Percentiles rank a stretch among this genome's conserved stretches.
These are phyloP conservation scores for Trichophyton rubrum DNA, from an alignment of 2,329 filamentous ascomycete genomes.

Conservation along the genomic window DNA sequence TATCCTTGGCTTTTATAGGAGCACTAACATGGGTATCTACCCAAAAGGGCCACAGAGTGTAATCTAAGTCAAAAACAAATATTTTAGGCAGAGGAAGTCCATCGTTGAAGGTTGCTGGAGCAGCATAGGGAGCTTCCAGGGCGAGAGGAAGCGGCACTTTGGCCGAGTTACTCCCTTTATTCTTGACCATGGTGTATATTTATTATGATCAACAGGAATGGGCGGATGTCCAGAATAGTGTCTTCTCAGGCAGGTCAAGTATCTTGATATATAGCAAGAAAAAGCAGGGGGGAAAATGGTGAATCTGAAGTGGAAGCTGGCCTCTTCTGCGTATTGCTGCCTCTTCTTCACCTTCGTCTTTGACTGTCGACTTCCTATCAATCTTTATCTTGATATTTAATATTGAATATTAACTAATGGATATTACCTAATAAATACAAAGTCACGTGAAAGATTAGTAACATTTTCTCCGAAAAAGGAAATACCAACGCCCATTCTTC, in stretches of 20 bases:
- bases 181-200: conserved; percentile 8
- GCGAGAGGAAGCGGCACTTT: conserved; percentile 6
- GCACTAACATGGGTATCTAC: conserved; percentile 80
- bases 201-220: background rate
- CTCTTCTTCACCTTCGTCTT: background rate
- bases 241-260: too few relatives aligned
- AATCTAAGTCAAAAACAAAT: conserved; percentile 91
- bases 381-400: background rate
- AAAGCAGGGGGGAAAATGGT: background rate
- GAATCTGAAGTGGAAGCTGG: background rate
- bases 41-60: conserved; percentile 99
- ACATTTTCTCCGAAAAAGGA: background rate
- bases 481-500: background rate
- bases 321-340: background rate
- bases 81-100: conserved; percentile 64
- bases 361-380: background rate
- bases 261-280: too few relatives aligned
- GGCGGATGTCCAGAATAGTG: too few relatives aligned
- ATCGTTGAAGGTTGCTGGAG: conserved; percentile 48
- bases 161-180: conserved; percentile 7
- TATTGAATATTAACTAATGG: background rate
- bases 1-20: conserved; percentile 54
- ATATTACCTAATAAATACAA: background rate
- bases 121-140: conserved; percentile 16
- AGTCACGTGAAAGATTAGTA: background rate